A percentile compares a stretch with the other conserved stretches of the same genome.
Evolutionary conservation across 176 grass and related monocot species (phyloP).

Genomic region (Elymus sibiricus): DNA sequence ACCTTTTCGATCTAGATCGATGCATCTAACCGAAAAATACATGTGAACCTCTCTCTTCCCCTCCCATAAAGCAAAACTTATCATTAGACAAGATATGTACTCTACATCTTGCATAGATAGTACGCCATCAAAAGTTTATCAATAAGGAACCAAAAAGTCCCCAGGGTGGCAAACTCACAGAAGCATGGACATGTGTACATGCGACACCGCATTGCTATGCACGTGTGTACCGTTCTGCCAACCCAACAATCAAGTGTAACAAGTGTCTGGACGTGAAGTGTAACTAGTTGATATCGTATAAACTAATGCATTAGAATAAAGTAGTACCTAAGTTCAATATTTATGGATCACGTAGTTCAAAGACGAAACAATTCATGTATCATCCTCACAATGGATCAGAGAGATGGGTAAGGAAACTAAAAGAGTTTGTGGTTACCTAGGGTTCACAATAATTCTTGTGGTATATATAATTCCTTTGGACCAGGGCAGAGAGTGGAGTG

Average conservation of each 20-base stretch:
- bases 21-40: neutral
- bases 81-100: neutral
- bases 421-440: neutral
- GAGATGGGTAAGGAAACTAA: neutral
- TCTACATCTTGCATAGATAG: neutral
- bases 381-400: too few species aligned
- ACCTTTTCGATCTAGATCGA: neutral
- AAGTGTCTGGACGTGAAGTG: neutral
- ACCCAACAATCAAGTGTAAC: neutral
- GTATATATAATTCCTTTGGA: neutral
- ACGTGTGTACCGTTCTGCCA: neutral
- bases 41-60: neutral
- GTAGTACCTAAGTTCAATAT: neutral
- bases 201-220: neutral
- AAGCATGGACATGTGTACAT: neutral
- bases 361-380: neutral
- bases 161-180: neutral
- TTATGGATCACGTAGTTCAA: neutral
- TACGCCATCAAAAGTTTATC: neutral
- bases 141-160: neutral
- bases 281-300: neutral
- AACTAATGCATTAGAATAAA: neutral
- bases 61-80: neutral
- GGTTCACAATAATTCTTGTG: neutral
- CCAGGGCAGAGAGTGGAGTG: neutral